Evolutionary conservation across 2,329 filamentous ascomycete species (phyloP).

Genomic region (Nigrospora oryzae): DNA sequence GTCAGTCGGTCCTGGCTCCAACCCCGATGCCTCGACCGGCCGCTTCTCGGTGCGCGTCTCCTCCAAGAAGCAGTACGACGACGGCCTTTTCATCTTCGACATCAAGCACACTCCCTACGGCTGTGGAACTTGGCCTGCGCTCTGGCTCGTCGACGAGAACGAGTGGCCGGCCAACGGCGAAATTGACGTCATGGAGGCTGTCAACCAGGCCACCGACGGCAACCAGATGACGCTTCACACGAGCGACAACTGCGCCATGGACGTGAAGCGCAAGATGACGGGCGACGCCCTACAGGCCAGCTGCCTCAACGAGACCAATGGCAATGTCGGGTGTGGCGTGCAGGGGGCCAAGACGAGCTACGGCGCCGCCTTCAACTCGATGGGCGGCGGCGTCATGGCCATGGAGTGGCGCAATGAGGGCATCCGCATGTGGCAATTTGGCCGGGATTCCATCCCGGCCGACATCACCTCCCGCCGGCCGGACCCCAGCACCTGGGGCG

Average conservation of each 20-base stretch:
- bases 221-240: conserved; percentile 56
- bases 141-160: conserved; percentile 54
- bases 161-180: conserved; percentile 59
- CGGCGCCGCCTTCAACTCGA: conserved; percentile 42
- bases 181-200: conserved; percentile 54
- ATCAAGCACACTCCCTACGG: conserved; percentile 55
- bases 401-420: conserved; percentile 52
- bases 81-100: conserved; percentile 62
- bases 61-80: conserved; percentile 50
- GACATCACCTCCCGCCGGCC: conserved; percentile 45
- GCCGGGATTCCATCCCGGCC: conserved; percentile 33
- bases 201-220: conserved; percentile 43
- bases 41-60: conserved; percentile 56
- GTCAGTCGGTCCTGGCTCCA: conserved; percentile 35
- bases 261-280: conserved; percentile 43
- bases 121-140: conserved; percentile 56
- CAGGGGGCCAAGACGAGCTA: conserved; percentile 31
- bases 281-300: conserved; percentile 31
- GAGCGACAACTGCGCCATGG: conserved; percentile 39
- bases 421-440: conserved; percentile 57
- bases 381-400: conserved; percentile 50
- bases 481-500: conserved; percentile 54
- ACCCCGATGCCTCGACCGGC: conserved; percentile 45
- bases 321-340: conserved; percentile 52
- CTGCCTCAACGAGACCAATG: conserved; percentile 42